These are phyloP conservation scores for Capronia americana DNA, from an alignment of 2,329 filamentous ascomycete genomes.

Conservation along the genomic window DNA sequence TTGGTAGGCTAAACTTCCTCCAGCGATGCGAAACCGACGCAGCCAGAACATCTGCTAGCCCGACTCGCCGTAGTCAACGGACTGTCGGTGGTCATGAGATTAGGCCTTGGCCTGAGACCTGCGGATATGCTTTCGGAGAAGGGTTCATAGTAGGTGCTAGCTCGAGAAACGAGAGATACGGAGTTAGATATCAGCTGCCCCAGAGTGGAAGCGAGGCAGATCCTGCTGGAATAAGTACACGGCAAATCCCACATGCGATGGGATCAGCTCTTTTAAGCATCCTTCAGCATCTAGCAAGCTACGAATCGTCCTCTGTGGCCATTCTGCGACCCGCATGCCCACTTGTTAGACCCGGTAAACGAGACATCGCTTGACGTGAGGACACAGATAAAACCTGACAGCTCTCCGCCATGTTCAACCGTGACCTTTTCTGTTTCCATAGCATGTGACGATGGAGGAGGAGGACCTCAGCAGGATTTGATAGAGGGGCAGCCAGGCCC, in stretches of 20 bases:
- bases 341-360: not conserved
- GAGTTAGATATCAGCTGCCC: slow-evolving; percentile 19
- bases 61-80: slow-evolving; percentile 22
- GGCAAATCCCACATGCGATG: slow-evolving; percentile 15
- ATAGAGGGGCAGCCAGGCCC: slow-evolving; percentile 14
- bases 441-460: slow-evolving; percentile 10
- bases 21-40: slow-evolving; percentile 13
- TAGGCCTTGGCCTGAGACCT: slow-evolving; percentile 12
- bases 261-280: slow-evolving; percentile 20
- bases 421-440: not conserved
- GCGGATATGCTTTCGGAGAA: slow-evolving; percentile 21
- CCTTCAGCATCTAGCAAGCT: not conserved
- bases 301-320: not conserved
- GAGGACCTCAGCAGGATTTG: not conserved
- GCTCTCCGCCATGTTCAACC: slow-evolving; percentile 3
- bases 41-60: slow-evolving; percentile 22
- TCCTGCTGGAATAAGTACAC: slow-evolving; percentile 22
- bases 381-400: slow-evolving; percentile 9
- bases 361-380: not conserved
- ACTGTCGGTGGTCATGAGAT: slow-evolving; percentile 28
- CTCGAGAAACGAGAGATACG: slow-evolving; percentile 20
- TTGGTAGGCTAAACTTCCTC: slow-evolving; percentile 11
- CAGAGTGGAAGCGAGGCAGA: not conserved
- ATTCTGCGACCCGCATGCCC: slow-evolving; percentile 11
- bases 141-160: slow-evolving; percentile 9